Evolutionary conservation across 768 basidiomycete genomes (phyloP), one percentile per base, ranked within the genome.

Genomic region (Hygrocybe punicea): DNA sequence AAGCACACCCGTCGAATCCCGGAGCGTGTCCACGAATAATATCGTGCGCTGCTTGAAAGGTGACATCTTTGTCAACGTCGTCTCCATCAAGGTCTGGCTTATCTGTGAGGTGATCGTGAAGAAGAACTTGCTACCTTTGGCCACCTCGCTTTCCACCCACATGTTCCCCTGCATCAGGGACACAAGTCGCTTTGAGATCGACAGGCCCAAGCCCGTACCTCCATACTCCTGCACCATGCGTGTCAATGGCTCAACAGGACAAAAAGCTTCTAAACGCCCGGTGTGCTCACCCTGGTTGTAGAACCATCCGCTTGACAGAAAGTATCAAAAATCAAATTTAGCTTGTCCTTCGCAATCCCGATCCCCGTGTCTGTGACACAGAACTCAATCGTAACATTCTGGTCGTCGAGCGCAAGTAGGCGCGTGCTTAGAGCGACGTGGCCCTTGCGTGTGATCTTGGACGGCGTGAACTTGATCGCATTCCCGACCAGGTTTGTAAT

Each of bases 261-360:
- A 4, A 29, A 8, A 29, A 4, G 4, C 8, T 8, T 29, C 29
- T 29, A 29, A 29, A n/a, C n/a, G n/a, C n/a, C 8, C 4, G 29
- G 8, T 29, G 4, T 8, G 29, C 87, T 42, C 64, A 91, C 92
- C 67, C 96, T 75, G 5, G 95, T 98, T 4, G 97, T 98, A 7
- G 94, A 98, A 23, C 97, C 97, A 77, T 98, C 97, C 0, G 97
- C 97, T 69, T 98, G 97, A 62, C 92, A 93, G 75, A 99, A 99
- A 1, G 97, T 98, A 68, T 99, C 97, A 73, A 98, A 99, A 69
- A 98, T 98, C 66, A 98, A 78, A 67, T 95, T 96, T 62, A 98
- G 76, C 77, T 98, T 98, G 72, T 98, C 97, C 69, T 94, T 93
- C 55, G 96, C 93, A 69, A 99, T 98, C 52, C 97, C 97, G 65